These are phyloP conservation scores for Ceratocystiopsis brevicomis DNA, from an alignment of 2,329 filamentous ascomycete genomes.

Conservation along the genomic window DNA sequence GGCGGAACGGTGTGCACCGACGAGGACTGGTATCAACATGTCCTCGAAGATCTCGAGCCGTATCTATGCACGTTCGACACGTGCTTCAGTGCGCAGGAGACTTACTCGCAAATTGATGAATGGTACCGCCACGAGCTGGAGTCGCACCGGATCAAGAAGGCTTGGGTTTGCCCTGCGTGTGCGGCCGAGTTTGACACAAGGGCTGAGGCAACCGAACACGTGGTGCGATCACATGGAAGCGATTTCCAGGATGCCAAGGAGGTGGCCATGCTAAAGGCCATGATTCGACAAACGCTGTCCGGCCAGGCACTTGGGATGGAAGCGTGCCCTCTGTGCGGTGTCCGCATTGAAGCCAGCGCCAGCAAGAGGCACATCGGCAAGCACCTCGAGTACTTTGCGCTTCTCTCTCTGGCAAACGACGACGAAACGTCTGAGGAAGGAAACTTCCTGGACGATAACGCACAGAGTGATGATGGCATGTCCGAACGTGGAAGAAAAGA, in stretches of 20 bases:
- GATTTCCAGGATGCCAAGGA: slow-evolving; percentile 4
- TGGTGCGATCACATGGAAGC: slow-evolving; percentile 2
- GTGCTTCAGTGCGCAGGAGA: slow-evolving; percentile 7
- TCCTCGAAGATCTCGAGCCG: slow-evolving; percentile 7
- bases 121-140: slow-evolving; percentile 9
- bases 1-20: slow-evolving; percentile 4
- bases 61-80: slow-evolving; percentile 8
- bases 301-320: slow-evolving; percentile 1
- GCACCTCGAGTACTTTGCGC: slow-evolving; percentile 8
- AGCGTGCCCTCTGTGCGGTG: slow-evolving; percentile 5
- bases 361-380: slow-evolving; percentile 7
- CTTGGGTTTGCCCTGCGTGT: slow-evolving; percentile 7
- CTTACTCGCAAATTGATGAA: slow-evolving; percentile 5
- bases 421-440: slow-evolving; percentile 5
- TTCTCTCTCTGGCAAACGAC: slow-evolving; percentile 5
- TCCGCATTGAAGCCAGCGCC: slow-evolving; percentile 1
- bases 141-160: slow-evolving; percentile 5
- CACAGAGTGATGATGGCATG: slow-evolving; percentile 7
- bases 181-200: slow-evolving; percentile 6
- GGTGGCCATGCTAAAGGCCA: slow-evolving; percentile 2
- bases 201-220: slow-evolving; percentile 4
- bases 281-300: slow-evolving; percentile 5
- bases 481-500: slow-evolving; percentile 7
- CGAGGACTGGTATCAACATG: slow-evolving; percentile 6
- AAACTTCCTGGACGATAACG: slow-evolving; percentile 6